Evolutionary conservation across 306 rosid species (phyloP).

Genomic region (Quercus bicolor): DNA sequence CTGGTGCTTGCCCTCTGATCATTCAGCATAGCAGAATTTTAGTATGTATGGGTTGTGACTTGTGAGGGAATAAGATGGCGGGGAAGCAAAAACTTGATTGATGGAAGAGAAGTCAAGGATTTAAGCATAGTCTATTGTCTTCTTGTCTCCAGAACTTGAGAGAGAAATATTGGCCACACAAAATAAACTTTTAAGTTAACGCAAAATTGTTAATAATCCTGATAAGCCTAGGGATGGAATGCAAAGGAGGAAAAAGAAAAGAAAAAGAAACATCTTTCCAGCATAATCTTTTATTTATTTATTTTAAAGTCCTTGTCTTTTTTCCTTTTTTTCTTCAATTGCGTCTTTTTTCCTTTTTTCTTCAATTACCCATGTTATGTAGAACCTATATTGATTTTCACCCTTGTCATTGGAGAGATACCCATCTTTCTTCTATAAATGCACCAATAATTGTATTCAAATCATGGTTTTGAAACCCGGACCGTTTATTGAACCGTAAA

Average conservation of each 20-base stretch:
- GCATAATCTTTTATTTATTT: background rate
- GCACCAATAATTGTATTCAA: no score
- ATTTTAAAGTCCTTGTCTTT: background rate
- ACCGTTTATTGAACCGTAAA: no score
- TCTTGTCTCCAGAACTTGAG: background rate
- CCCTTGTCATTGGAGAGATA: background rate
- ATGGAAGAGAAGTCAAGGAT: constrained; percentile 10
- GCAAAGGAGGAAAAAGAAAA: background rate
- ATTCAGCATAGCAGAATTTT: constrained; percentile 40
- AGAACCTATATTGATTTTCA: background rate
- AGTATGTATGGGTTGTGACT: background rate
- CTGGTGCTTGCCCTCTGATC: constrained; percentile 28
- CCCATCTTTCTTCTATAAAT: no score
- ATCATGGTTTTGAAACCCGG: no score
- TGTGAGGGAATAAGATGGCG: background rate
- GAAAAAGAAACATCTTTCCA: background rate
- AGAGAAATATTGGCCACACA: constrained; percentile 15
- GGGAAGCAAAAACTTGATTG: constrained; percentile 13
- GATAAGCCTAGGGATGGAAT: no score
- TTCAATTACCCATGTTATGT: background rate
- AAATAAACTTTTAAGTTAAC: background rate
- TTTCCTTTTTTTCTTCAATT: background rate
- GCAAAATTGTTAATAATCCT: no score
- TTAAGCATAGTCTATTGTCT: background rate
- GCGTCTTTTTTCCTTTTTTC: background rate